These are phyloP conservation scores for Pseudocercospora pini-densiflorae DNA, from an alignment of 2,329 filamentous ascomycete genomes.

Conservation along the genomic window DNA sequence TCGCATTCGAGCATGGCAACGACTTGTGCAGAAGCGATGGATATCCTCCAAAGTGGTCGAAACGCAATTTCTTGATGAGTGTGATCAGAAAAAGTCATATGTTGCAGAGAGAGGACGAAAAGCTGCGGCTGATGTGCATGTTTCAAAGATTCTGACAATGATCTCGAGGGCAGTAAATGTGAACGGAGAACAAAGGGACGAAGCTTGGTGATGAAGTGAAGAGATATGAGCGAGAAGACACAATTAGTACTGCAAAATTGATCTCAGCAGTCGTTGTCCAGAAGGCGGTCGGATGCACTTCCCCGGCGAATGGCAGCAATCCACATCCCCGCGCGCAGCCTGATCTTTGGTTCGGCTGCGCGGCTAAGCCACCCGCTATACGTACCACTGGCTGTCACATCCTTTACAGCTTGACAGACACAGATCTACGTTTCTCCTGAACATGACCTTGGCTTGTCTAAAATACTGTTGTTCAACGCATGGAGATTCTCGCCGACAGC, in stretches of 20 bases:
- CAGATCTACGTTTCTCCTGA: neutral
- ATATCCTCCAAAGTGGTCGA: neutral
- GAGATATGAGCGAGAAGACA: neutral
- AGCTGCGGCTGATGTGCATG: neutral
- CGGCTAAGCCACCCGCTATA: neutral
- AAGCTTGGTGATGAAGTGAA: neutral
- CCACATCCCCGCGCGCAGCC: neutral
- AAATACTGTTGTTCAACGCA: neutral
- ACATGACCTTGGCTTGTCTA: neutral
- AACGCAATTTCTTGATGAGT: neutral
- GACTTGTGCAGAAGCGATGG: neutral
- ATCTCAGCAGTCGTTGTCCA: neutral
- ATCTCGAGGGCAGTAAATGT: neutral
- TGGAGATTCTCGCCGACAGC: neutral
- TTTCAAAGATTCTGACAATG: neutral
- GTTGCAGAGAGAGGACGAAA: neutral
- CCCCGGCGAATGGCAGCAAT: neutral
- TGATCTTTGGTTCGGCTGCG: conserved; percentile 4
- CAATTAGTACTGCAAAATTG: neutral
- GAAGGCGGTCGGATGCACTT: neutral
- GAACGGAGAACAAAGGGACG: neutral
- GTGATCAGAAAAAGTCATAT: neutral
- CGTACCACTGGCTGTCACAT: neutral
- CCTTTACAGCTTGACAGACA: neutral
- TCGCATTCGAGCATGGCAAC: neutral